Base-by-base conservation (phyloP, 1,284 basidiomycete genomes). In the Gymnopus androsaceus region DNA sequence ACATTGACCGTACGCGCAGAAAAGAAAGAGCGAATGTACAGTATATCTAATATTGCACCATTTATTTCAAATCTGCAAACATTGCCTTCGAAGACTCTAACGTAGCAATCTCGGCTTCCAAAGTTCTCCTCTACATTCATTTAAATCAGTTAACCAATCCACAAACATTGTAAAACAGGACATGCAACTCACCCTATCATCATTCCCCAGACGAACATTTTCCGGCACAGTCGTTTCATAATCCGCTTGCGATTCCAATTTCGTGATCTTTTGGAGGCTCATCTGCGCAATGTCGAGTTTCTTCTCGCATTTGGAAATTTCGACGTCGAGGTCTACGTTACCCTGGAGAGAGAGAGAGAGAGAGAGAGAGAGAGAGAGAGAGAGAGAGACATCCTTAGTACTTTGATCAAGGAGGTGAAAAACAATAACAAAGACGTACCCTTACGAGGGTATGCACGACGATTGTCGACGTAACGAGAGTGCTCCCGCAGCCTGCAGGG, bases 251-350 rank as follows among this genome's bases (percentile, higher is more conserved):
- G 81, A 74, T 61, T 88, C 83, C n/a, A 86, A 69, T 72, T 93
- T 94, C 60, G 77, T 64, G 31, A 95, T 73, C 77, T 95, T 97
- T 37, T 87, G 84, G 40, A 90, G 75, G 63, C 84, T 87, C 57
- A 90, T 65, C 53, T 80, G 75, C 5, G 84, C 85, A 5, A 95
- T 73, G 31, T 86, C 82, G 1, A 90, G 79, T 73, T 94, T 95
- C 82, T 95, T 96, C 66, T 92, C 85, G 61, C 88, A 87, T 71
- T 95, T 96, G 42, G 81, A 75, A 47, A 96, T 89, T 72, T 97
- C 94, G 9, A 81, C 83, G 51, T 91, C 85, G 9, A 95, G 77
- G 69, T 96, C 88, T 33, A 96, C 85, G 36, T 91, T 82, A 37
- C 94, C 94, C 90, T 93, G 63, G 21, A 46, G 17, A 42, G 34